Evolutionary conservation across 345 rosid genomes (phyloP).

Genomic region (Pistacia integerrima): DNA sequence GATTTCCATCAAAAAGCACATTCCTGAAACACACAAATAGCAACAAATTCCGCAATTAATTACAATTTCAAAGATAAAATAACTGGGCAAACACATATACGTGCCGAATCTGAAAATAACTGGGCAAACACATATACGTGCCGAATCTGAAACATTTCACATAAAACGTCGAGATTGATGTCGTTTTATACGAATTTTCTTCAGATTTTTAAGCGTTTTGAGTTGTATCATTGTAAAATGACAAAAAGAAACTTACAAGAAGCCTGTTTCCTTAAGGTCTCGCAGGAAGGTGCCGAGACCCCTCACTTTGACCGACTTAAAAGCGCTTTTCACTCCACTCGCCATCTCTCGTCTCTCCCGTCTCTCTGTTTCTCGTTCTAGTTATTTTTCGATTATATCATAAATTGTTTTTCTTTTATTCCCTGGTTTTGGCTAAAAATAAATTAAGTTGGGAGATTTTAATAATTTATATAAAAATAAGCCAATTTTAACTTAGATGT

Average conservation of each 20-base stretch:
- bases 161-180: not conserved
- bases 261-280: conserved; percentile 78
- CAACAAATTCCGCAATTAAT: not conserved
- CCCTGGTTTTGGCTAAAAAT: no score
- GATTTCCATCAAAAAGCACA: conserved; percentile 77
- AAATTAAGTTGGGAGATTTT: no score
- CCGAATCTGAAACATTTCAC: not conserved
- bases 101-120: no score
- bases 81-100: not conserved
- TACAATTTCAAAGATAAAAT: not conserved
- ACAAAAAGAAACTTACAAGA: conserved; percentile 41
- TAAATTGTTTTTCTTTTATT: no score
- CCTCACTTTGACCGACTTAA: conserved; percentile 68
- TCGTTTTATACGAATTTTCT: not conserved
- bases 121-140: not conserved
- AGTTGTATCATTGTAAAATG: not conserved
- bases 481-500: no score
- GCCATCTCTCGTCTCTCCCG: conserved; percentile 54
- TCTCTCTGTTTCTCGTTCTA: conserved; percentile 7
- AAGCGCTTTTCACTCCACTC: conserved; percentile 64
- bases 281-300: conserved; percentile 68
- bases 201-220: no score
- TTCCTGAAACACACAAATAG: conserved; percentile 46
- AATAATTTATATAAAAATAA: no score
- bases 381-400: not conserved